phyloP scores from a whole-genome alignment of 305 asterid species.

The Euphrasia arctica region DNA sequence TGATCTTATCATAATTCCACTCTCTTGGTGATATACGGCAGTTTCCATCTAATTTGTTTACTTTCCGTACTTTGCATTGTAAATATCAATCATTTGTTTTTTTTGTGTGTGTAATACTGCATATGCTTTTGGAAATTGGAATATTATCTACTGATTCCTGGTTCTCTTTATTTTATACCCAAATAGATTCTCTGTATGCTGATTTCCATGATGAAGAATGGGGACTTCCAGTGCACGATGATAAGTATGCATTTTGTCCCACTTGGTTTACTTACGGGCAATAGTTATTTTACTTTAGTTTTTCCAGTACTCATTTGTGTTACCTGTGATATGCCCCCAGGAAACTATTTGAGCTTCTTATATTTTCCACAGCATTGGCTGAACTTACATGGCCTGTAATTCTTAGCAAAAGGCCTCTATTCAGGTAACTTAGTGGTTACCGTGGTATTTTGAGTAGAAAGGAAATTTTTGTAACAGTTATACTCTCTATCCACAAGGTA shows the following conservation, averaged over 20 bases:
- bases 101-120: background rate
- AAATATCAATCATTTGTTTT: constrained; percentile 9
- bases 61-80: constrained; percentile 17
- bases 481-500: constrained; percentile 23
- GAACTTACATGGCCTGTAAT: constrained; percentile 78
- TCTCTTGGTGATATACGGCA: constrained; percentile 4
- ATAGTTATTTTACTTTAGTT: constrained; percentile 19
- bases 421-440: constrained; percentile 49
- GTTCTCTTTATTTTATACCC: constrained; percentile 23
- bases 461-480: constrained; percentile 24
- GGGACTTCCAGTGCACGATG: constrained; percentile 85
- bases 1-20: constrained; percentile 7
- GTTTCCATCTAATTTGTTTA: constrained; percentile 1
- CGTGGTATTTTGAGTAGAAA: constrained; percentile 22
- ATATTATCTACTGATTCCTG: constrained; percentile 35
- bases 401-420: constrained; percentile 61
- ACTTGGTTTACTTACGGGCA: constrained; percentile 21
- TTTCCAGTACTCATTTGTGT: constrained; percentile 26
- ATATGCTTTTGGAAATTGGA: background rate
- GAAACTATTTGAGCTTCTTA: constrained; percentile 76
- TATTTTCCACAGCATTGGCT: constrained; percentile 84
- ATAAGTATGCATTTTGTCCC: constrained; percentile 44
- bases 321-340: constrained; percentile 42
- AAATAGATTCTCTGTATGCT: constrained; percentile 55
- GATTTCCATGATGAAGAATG: constrained; percentile 91